Evolutionary conservation across 345 rosid genomes (phyloP).

Genomic region (Physaria fendleri): DNA sequence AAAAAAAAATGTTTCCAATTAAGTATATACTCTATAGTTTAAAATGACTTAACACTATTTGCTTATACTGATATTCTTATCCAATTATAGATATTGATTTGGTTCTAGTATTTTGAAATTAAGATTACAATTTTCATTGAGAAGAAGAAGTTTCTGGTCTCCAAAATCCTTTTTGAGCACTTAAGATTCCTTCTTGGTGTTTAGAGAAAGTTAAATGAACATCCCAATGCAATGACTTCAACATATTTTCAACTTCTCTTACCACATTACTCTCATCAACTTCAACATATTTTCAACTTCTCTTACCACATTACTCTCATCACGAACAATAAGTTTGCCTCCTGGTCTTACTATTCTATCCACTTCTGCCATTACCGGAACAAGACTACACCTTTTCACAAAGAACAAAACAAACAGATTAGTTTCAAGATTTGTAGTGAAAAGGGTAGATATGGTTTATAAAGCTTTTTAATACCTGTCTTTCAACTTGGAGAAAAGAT

Average conservation of each 20-base stretch:
- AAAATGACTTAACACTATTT: too few species aligned
- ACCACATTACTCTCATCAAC: slow-evolving; percentile 50
- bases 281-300: slow-evolving; percentile 76
- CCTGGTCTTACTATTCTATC: slow-evolving; percentile 92
- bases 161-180: slow-evolving; percentile 92
- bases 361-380: slow-evolving; percentile 78
- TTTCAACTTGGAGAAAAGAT: slow-evolving; percentile 80
- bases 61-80: too few species aligned
- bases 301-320: too few species aligned
- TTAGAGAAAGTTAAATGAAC: slow-evolving; percentile 70
- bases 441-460: not conserved
- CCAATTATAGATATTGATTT: not conserved
- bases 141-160: slow-evolving; percentile 46
- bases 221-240: slow-evolving; percentile 81
- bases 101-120: slow-evolving; percentile 4
- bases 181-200: slow-evolving; percentile 70
- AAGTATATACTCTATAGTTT: too few species aligned
- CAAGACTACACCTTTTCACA: slow-evolving; percentile 71
- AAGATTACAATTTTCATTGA: slow-evolving; percentile 27
- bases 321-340: slow-evolving; percentile 75
- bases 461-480: slow-evolving; percentile 44
- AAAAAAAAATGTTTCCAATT: too few species aligned
- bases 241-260: slow-evolving; percentile 64
- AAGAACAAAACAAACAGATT: not conserved
- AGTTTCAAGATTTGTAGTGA: not conserved